These are phyloP conservation scores for Lecanoromycetidae sp. DNA, from an alignment of 2,329 filamentous ascomycete species.

Conservation along the genomic window DNA sequence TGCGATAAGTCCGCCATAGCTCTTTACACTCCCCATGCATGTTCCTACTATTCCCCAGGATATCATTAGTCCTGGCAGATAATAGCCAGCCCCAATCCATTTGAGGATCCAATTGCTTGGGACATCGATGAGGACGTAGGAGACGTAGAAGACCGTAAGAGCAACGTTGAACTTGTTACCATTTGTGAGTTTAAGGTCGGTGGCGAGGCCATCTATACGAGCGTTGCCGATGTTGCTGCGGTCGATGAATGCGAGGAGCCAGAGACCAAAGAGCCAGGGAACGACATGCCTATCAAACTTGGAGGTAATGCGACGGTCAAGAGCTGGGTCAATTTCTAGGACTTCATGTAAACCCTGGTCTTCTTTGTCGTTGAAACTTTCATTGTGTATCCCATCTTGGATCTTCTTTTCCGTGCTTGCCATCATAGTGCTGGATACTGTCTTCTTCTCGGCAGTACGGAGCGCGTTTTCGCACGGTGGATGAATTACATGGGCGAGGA, in stretches of 20 bases:
- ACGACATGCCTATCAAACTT: slow-evolving; percentile 34
- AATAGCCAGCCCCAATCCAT: slow-evolving; percentile 69
- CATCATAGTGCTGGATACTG: background rate
- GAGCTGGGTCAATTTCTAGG: slow-evolving; percentile 7
- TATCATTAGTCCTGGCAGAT: slow-evolving; percentile 11
- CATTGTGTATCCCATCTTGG: background rate
- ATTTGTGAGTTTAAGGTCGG: slow-evolving; percentile 22
- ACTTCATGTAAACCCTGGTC: background rate
- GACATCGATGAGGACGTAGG: slow-evolving; percentile 17
- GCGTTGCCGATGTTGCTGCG: slow-evolving; percentile 31
- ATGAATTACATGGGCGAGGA: no score
- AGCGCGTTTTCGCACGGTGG: no score
- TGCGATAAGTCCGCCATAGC: slow-evolving; percentile 44
- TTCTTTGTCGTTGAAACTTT: background rate
- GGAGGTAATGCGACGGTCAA: slow-evolving; percentile 25
- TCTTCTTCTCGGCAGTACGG: background rate
- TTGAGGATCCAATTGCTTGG: slow-evolving; percentile 53
- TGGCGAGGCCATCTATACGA: slow-evolving; percentile 23
- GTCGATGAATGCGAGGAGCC: slow-evolving; percentile 39
- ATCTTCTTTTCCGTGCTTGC: background rate
- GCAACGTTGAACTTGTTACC: slow-evolving; percentile 28
- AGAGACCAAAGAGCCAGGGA: slow-evolving; percentile 36
- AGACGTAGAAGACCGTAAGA: slow-evolving; percentile 19
- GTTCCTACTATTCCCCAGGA: slow-evolving; percentile 15
- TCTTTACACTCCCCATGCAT: slow-evolving; percentile 18